Conservation (phyloP, 257 asterid genomes). For the Phtheirospermum japonicum region DNA sequence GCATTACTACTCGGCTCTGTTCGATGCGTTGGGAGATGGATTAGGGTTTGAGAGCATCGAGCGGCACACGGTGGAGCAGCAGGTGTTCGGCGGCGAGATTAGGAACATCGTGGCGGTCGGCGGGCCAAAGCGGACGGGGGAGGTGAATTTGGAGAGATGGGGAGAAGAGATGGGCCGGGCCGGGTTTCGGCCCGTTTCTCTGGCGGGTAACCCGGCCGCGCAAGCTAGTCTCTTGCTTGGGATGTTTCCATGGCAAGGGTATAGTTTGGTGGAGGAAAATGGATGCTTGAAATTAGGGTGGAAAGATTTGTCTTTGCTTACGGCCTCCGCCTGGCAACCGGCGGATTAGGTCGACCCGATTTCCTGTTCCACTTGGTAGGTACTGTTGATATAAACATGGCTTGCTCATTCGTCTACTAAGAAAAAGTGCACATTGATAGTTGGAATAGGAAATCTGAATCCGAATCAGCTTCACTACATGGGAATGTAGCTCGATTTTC, state of each 20-base stretch:
- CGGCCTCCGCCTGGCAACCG: constrained; percentile 94
- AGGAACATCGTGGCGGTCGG: constrained; percentile 86
- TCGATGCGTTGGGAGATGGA: constrained; percentile 87
- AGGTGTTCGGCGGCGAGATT: constrained; percentile 71
- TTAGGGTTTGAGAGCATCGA: constrained; percentile 63
- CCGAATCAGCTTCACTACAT: too few relatives aligned
- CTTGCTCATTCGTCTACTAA: too few relatives aligned
- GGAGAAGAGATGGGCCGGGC: constrained; percentile 56
- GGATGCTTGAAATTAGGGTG: constrained; percentile 86
- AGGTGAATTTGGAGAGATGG: constrained; percentile 75
- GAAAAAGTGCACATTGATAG: too few relatives aligned
- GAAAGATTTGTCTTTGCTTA: constrained; percentile 83
- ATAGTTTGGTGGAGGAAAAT: constrained; percentile 81
- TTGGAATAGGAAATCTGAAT: too few relatives aligned
- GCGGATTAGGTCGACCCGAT: constrained; percentile 41
- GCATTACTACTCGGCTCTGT: constrained; percentile 81
- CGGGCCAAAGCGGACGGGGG: constrained; percentile 83
- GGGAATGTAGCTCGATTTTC: background rate
- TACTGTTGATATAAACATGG: too few relatives aligned
- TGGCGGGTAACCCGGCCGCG: constrained; percentile 77
- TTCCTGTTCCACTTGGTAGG: too few relatives aligned
- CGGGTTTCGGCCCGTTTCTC: constrained; percentile 69
- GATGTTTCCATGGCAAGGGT: constrained; percentile 92
- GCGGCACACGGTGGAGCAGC: constrained; percentile 91
- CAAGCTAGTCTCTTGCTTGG: constrained; percentile 80